phyloP scores from a whole-genome alignment of 345 rosid species.

The Moringa oleifera region DNA sequence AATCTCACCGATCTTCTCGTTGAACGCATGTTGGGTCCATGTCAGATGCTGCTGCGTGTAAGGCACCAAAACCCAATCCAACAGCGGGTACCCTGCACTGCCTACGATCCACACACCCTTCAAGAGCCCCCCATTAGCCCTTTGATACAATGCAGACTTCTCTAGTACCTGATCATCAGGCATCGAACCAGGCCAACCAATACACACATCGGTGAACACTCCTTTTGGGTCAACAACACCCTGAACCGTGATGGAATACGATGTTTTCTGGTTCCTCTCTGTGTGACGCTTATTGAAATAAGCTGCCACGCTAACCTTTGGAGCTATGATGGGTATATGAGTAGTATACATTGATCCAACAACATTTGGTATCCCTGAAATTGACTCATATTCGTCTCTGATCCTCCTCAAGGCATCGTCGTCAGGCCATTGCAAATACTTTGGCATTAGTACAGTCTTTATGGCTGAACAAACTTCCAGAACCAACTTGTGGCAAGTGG shows the following conservation, averaged over 20 bases:
- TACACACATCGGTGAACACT: conserved; percentile 74
- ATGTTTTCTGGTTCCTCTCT: conserved; percentile 73
- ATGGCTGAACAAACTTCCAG: conserved; percentile 80
- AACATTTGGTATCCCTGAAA: conserved; percentile 62
- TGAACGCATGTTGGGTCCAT: conserved; percentile 80
- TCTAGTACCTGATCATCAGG: conserved; percentile 72
- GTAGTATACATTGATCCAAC: conserved; percentile 81
- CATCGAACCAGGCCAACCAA: conserved; percentile 92
- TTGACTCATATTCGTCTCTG: conserved; percentile 39
- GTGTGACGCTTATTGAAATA: conserved; percentile 77
- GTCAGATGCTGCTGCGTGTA: conserved; percentile 69
- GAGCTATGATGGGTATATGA: conserved; percentile 81
- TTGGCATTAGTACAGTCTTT: conserved; percentile 67
- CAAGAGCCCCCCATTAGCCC: conserved; percentile 61
- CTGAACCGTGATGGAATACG: conserved; percentile 67
- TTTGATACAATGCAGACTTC: conserved; percentile 62
- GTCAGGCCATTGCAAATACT: conserved; percentile 74
- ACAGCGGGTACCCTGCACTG: conserved; percentile 52
- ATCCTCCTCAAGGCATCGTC: conserved; percentile 39
- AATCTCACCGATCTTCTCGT: conserved; percentile 66
- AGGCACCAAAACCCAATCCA: conserved; percentile 85
- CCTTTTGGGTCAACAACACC: conserved; percentile 71
- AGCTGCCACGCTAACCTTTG: conserved; percentile 65
- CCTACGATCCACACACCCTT: conserved; percentile 72
- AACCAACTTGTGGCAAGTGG: conserved; percentile 75